Evolutionary conservation across 2,329 filamentous ascomycete genomes (phyloP).

Genomic region (Cylindrodendrum hubeiense): DNA sequence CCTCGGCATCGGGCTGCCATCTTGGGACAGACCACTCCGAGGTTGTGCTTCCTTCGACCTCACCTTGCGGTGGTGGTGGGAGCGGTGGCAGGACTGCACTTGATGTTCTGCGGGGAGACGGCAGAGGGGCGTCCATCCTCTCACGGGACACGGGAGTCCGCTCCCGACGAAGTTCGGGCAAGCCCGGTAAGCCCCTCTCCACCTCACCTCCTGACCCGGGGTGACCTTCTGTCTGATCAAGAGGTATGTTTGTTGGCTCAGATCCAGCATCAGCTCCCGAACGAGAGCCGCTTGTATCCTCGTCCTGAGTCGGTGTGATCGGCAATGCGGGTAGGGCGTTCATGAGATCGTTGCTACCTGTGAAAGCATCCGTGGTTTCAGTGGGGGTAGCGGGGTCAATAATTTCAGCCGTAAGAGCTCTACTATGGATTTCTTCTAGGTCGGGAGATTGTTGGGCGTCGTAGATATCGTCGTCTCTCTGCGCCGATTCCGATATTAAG

Average conservation of each 20-base stretch:
- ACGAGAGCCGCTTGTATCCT: slow-evolving; percentile 8
- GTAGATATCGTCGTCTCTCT: neutral
- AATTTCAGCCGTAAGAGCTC: neutral
- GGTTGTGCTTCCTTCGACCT: slow-evolving; percentile 20
- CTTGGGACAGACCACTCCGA: slow-evolving; percentile 72
- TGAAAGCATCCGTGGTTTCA: neutral
- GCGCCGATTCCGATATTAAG: neutral
- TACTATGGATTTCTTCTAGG: neutral
- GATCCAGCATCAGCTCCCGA: slow-evolving; percentile 9
- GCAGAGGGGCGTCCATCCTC: slow-evolving; percentile 44
- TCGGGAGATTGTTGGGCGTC: neutral
- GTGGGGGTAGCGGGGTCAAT: neutral
- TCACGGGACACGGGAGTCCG: slow-evolving; percentile 41
- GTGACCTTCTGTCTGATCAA: neutral
- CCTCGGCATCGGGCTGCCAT: slow-evolving; percentile 92
- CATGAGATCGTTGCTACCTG: slow-evolving; percentile 15
- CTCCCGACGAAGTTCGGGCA: slow-evolving; percentile 27
- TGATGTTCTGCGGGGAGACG: slow-evolving; percentile 28
- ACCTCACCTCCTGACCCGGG: slow-evolving; percentile 5
- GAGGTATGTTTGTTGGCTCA: slow-evolving; percentile 2
- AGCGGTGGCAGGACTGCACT: slow-evolving; percentile 36
- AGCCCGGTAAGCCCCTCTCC: slow-evolving; percentile 6
- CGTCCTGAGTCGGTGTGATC: neutral
- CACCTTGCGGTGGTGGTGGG: slow-evolving; percentile 22
- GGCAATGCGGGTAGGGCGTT: slow-evolving; percentile 13